Evolutionary conservation across 2,329 filamentous ascomycete species (phyloP).

Genomic region (Cercospora brassicicola): DNA sequence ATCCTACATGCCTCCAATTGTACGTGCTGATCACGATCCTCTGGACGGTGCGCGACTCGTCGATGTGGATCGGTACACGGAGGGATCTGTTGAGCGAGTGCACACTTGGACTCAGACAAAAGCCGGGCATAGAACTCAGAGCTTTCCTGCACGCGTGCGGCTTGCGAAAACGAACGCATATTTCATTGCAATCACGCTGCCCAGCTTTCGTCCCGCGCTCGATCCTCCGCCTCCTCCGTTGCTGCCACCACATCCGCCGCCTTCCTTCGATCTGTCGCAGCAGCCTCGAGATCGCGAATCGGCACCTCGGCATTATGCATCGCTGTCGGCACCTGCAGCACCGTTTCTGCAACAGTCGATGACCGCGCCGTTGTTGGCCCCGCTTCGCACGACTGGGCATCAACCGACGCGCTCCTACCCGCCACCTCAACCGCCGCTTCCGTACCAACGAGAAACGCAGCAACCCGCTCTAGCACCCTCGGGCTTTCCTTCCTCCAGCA

Average conservation of each 20-base stretch:
- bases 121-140: conserved; percentile 38
- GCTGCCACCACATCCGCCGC: neutral
- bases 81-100: conserved; percentile 45
- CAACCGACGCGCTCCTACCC: conserved; percentile 25
- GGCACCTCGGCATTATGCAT: conserved; percentile 18
- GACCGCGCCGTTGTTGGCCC: conserved; percentile 19
- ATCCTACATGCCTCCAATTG: conserved; percentile 52
- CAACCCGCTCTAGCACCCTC: conserved; percentile 3
- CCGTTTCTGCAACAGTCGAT: conserved; percentile 22
- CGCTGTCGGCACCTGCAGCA: conserved; percentile 27
- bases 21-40: conserved; percentile 46
- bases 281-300: conserved; percentile 16
- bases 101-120: conserved; percentile 45
- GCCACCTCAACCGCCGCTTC: conserved; percentile 18
- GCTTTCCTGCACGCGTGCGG: conserved; percentile 39
- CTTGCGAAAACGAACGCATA: conserved; percentile 49
- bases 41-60: conserved; percentile 44
- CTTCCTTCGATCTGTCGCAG: conserved; percentile 12
- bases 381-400: conserved; percentile 22
- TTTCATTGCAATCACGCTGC: conserved; percentile 48
- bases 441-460: conserved; percentile 19
- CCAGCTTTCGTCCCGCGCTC: conserved; percentile 34
- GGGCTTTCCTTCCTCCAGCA: conserved; percentile 7
- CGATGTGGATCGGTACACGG: conserved; percentile 48
- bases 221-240: conserved; percentile 3